Conservation (phyloP, 176 grass and related monocot species). For the Alopecurus myosuroides region DNA sequence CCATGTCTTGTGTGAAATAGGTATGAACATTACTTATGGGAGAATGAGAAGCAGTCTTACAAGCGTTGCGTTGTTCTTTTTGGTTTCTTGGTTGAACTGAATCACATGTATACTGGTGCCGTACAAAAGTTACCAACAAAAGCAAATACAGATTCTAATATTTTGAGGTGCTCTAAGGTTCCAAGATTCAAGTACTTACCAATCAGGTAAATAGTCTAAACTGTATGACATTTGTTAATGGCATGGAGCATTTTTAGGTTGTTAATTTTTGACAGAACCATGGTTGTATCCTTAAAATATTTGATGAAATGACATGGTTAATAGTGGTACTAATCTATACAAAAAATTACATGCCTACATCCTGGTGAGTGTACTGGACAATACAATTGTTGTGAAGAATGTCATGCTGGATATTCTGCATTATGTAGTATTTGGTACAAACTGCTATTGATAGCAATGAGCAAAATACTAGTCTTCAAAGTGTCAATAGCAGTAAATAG, state of each 20-base stretch:
- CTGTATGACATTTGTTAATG: slow-evolving; percentile 3
- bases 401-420: not conserved
- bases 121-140: slow-evolving; percentile 89
- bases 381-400: not conserved
- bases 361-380: not conserved
- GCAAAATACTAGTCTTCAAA: not conserved
- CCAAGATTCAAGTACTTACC: slow-evolving; percentile 99
- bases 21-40: slow-evolving; percentile 96
- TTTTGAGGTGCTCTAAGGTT: slow-evolving; percentile 92
- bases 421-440: not conserved
- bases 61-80: slow-evolving; percentile 93
- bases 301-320: not conserved
- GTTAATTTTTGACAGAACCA: not conserved
- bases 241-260: not conserved
- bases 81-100: slow-evolving; percentile 94
- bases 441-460: not conserved
- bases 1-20: slow-evolving; percentile 47
- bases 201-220: slow-evolving; percentile 65
- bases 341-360: not conserved
- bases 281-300: not conserved
- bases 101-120: slow-evolving; percentile 79
- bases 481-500: not conserved
- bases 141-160: slow-evolving; percentile 93
- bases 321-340: not conserved
- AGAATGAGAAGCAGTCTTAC: slow-evolving; percentile 99